A percentile compares a stretch with the other conserved stretches of the same genome.
Conservation (phyloP, 2,329 filamentous ascomycete genomes). For the Escovopsis sp. region DNA sequence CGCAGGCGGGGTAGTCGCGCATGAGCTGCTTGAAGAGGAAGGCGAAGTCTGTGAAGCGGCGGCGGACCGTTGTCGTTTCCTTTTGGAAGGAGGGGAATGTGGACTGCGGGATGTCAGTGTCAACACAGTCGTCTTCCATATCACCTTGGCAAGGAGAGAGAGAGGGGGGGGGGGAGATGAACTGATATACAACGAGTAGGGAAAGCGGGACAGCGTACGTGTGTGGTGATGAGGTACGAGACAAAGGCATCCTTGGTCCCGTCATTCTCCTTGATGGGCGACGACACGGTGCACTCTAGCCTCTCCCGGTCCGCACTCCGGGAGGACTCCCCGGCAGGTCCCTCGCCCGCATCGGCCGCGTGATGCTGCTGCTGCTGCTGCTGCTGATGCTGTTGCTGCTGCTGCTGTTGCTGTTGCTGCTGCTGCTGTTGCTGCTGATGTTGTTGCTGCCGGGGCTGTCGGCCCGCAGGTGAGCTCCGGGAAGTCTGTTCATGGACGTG, state of each 20-base stretch:
- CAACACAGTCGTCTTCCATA: constrained; percentile 1
- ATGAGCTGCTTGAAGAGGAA: constrained; percentile 86
- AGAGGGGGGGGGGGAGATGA: neutral
- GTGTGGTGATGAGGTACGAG: constrained; percentile 84
- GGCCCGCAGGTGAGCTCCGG: constrained; percentile 3
- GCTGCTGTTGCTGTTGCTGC: no score
- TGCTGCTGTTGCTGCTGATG: no score
- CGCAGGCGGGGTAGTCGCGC: constrained; percentile 78
- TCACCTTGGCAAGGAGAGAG: neutral
- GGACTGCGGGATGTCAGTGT: constrained; percentile 38
- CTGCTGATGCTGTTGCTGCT: no score
- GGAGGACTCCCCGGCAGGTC: constrained; percentile 39
- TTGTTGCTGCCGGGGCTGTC: no score
- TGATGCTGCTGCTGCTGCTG: constrained; percentile 14
- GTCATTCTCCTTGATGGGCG: constrained; percentile 87
- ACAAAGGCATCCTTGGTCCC: constrained; percentile 94
- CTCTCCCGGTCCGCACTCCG: constrained; percentile 54
- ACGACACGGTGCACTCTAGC: constrained; percentile 68
- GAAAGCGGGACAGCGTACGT: constrained; percentile 39
- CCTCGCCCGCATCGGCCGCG: constrained; percentile 28
- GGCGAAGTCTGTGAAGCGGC: constrained; percentile 94
- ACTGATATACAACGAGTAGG: no score
- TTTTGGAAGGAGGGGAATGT: constrained; percentile 89
- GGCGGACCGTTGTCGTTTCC: constrained; percentile 60
- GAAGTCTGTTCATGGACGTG: constrained; percentile 27